phyloP scores from a whole-genome alignment of 2,329 filamentous ascomycete species.

The Rugonectria rugulosa region DNA sequence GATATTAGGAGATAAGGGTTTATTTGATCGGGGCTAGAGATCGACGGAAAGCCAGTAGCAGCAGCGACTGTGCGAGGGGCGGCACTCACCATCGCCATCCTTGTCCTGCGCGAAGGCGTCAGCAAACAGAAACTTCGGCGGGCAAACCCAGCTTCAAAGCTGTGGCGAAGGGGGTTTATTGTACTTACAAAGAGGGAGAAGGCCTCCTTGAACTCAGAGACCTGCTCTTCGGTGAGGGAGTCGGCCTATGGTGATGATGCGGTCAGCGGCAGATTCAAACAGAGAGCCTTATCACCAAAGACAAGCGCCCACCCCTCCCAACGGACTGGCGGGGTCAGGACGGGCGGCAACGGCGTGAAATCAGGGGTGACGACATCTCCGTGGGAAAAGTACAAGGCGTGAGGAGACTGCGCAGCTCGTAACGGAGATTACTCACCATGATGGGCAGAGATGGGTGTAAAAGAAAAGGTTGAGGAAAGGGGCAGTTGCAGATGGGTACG shows the following conservation, averaged over 20 bases:
- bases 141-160: neutral
- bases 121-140: slow-evolving; percentile 30
- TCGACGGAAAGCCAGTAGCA: slow-evolving; percentile 18
- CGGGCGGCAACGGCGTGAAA: slow-evolving; percentile 24
- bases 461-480: slow-evolving; percentile 27
- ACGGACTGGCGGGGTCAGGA: slow-evolving; percentile 36
- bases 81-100: slow-evolving; percentile 84
- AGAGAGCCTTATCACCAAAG: slow-evolving; percentile 24
- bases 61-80: slow-evolving; percentile 20
- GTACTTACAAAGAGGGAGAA: slow-evolving; percentile 98
- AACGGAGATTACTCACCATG: slow-evolving; percentile 40
- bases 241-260: slow-evolving; percentile 72
- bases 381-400: slow-evolving; percentile 11
- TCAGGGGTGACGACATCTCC: slow-evolving; percentile 13
- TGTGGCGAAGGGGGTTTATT: neutral
- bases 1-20: slow-evolving; percentile 1
- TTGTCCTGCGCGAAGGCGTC: slow-evolving; percentile 70
- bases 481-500: slow-evolving; percentile 37
- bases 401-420: slow-evolving; percentile 4
- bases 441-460: slow-evolving; percentile 32
- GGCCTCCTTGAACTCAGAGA: slow-evolving; percentile 99
- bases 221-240: slow-evolving; percentile 99
- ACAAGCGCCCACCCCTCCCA: slow-evolving; percentile 39
- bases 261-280: slow-evolving; percentile 34
- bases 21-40: slow-evolving; percentile 18